Base-by-base conservation (phyloP, 768 basidiomycete genomes). In the Russula compacta region DNA sequence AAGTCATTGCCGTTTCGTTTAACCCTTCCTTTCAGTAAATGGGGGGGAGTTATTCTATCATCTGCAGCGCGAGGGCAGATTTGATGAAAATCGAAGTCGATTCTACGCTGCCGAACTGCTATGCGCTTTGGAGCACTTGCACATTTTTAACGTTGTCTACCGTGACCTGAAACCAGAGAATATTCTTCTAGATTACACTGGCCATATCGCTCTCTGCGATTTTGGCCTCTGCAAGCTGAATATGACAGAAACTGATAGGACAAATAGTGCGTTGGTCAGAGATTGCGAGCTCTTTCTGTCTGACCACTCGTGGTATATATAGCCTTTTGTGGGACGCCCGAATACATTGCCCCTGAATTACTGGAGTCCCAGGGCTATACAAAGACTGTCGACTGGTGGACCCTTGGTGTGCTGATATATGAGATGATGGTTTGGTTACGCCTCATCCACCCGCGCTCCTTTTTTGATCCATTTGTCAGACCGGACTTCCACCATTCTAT, bases 381-480 rank as follows among this genome's bases (percentile, higher is more conserved):
- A 4, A 95, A 95, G 70, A 97, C 95, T 0, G 97, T 99, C 15
- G 95, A 99, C 69, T 99, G 95, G 95, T 95, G 92, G 95, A 98
- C 95, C 0, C 79, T 98, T 4, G 97, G 95, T 39, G 95, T 98
- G 19, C 80, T 99, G 56, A 79, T 98, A 47, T 98, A 92, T 69
- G 95, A 99, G 75, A 95, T 98, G 89, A 91, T 92, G 89, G 89
- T 86, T 86, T 57, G 24, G 76, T 68, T 33, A 54, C 42, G 33
- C 43, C 7, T 6, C 11, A 56, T 57, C n/a, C 14, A 38, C 39
- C 14, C 8, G 11, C 53, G 15, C 73, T 19, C 32, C 35, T 59
- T 19, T 39, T 36, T 32, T 62, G 36, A 60, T 47, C n/a, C 14
- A 53, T 49, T 58, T 52, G 44, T 52, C 69, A 97, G 84, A 92